Base-by-base conservation (phyloP, 164 flowering plant species). In the Akebia trifoliata region DNA sequence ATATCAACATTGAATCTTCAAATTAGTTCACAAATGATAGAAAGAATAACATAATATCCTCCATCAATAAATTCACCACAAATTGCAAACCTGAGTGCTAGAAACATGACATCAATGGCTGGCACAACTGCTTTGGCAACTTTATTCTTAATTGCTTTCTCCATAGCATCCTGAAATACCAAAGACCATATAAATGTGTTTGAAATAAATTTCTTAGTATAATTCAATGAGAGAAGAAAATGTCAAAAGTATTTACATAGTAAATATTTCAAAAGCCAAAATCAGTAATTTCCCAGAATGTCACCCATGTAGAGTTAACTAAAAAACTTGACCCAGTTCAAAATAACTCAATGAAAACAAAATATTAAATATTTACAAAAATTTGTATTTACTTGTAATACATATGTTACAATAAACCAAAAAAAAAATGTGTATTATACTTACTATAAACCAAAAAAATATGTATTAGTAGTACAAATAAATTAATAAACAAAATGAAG, bases 81-180 rank as follows among this genome's bases (percentile, higher is more conserved):
- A 24, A 29, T 11, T 18, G 20, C 77, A 53, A 53, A 94, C 99
- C 97, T 94, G 63, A 94, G 69, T 4, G 99, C 97, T 72, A 87
- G 96, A 81, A 90, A 94, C 99, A 94, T 90, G 68, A 88, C 99
- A 83, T 94, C 99, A 63, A 94, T 81, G 26, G 97, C 97, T 35
- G 99, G 97, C 6, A 94, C 99, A 57, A 94, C 99, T 18, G 99
- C 99, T 74, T 94, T 94, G 7, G 99, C 89, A 61, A 94, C 99
- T 82, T 94, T 94, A 60, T 80, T 77, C 66, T 90, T 94, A 26
- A 94, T 88, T 28, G 91, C 99, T 79, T 94, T 94, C 82, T 94
- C 99, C 99, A 94, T 94, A 20, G 86, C 75, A 70, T 90, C 99
- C 99, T 94, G 71, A 50, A 74, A 69, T 36, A 22, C 29, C 30